These are phyloP conservation scores for Alternaria longipes DNA, from an alignment of 2,329 filamentous ascomycete species.

Conservation along the genomic window DNA sequence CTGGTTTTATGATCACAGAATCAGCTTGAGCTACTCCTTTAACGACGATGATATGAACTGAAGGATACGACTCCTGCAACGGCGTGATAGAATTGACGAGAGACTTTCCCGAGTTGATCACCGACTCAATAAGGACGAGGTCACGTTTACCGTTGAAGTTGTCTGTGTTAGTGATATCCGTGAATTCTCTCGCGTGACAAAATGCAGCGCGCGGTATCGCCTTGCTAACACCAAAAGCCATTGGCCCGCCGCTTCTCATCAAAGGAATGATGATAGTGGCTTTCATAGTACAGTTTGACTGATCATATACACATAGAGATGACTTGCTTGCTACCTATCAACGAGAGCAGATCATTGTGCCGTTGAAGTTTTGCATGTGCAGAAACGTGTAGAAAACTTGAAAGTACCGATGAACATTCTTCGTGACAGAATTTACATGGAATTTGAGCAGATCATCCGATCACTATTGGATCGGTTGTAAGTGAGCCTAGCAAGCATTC, in stretches of 20 bases:
- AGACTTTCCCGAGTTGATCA: slow-evolving; percentile 66
- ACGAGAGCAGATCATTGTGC: not conserved
- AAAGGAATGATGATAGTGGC: slow-evolving; percentile 65
- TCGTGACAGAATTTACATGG: not conserved
- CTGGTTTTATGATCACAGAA: not conserved
- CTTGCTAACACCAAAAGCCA: slow-evolving; percentile 67
- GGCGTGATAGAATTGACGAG: slow-evolving; percentile 58
- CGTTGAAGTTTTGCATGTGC: not conserved
- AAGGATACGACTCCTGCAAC: slow-evolving; percentile 35
- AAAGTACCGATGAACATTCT: not conserved
- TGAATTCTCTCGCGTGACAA: slow-evolving; percentile 55
- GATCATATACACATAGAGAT: not conserved
- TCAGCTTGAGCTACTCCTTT: slow-evolving; percentile 63
- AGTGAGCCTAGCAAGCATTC: not conserved
- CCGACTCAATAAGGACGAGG: slow-evolving; percentile 67
- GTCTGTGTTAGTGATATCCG: slow-evolving; percentile 53
- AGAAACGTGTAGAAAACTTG: not conserved
- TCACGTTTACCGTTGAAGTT: slow-evolving; percentile 54
- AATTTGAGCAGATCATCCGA: not conserved
- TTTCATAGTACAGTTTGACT: slow-evolving; percentile 6
- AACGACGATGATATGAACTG: slow-evolving; percentile 62
- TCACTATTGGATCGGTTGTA: not conserved
- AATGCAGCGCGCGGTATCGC: slow-evolving; percentile 63
- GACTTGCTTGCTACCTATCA: not conserved
- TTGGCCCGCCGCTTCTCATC: slow-evolving; percentile 71